phyloP scores from a whole-genome alignment of 2,329 filamentous ascomycete genomes.

The Fusarium cyanostomum region DNA sequence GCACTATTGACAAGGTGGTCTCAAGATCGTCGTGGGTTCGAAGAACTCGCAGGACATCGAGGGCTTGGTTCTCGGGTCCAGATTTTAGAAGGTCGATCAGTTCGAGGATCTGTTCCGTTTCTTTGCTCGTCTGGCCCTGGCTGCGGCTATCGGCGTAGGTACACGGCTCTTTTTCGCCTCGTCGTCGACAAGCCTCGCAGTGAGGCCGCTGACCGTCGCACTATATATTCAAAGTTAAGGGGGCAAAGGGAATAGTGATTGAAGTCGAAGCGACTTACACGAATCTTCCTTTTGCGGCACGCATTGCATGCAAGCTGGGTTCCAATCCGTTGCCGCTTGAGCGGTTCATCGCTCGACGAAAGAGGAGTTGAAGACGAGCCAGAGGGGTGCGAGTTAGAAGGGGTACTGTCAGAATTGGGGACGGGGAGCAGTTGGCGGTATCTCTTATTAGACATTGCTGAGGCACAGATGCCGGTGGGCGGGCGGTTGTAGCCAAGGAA shows the following conservation, averaged over 20 bases:
- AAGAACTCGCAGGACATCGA: conserved; percentile 18
- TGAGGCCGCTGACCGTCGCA: conserved; percentile 10
- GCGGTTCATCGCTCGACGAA: conserved; percentile 10
- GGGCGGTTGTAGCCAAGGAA: background rate
- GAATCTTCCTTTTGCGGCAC: conserved; percentile 22
- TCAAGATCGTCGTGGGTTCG: conserved; percentile 16
- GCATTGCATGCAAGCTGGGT: conserved; percentile 18
- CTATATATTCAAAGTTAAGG: background rate
- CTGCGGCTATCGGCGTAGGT: conserved; percentile 10
- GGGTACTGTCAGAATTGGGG: background rate
- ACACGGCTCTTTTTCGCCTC: conserved; percentile 10
- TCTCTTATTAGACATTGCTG: conserved; percentile 29
- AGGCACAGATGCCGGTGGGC: background rate
- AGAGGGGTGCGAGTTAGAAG: conserved; percentile 5
- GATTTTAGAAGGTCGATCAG: conserved; percentile 16
- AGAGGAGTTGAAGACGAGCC: conserved; percentile 12
- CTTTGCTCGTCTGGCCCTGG: conserved; percentile 9
- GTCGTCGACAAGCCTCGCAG: conserved; percentile 17
- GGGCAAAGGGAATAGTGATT: background rate
- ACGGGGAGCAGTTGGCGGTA: conserved; percentile 23
- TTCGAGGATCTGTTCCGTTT: conserved; percentile 17
- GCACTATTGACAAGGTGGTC: conserved; percentile 7
- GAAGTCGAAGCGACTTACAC: background rate
- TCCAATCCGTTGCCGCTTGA: conserved; percentile 20
- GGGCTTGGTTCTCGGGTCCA: conserved; percentile 9